Evolutionary conservation across 139 green algal genomes (phyloP), one percentile per base, ranked within the genome.

Genomic region (Tetraselmis chui): DNA sequence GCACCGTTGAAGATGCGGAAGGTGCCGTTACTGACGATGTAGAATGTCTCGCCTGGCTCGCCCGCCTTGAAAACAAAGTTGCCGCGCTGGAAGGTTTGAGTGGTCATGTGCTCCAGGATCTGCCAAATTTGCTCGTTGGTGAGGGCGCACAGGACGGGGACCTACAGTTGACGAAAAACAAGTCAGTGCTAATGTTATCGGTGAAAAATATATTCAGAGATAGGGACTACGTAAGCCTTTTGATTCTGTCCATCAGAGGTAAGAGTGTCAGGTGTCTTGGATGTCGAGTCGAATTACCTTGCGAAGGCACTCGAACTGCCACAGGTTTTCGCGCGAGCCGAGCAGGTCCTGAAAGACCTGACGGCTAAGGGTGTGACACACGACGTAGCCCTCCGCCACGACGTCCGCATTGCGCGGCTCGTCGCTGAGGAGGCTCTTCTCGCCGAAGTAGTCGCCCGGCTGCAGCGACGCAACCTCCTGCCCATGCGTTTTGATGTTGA

Each of bases 341-440:
- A 98, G 91, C 82, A 98, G 89, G n/a, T 91, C 86, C 30, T 94
- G 81, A 84, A 97, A 97, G 59, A 90, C 84, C 23, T 82, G 30
- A 2, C 86, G 79, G 0, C 59, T 80, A 76, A 96, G 88, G 1
- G 76, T 87, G 87, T 94, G 97, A 84, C 91, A 96, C 23, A 91
- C 80, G 77, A 94, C 81, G 23, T 88, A 85, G 0, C 79, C 84
- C 45, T 94, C 90, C 29, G 91, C 87, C 28, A 85, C 79, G 1
- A 83, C 87, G 29, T 78, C 83, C 11, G 83, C 83, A 67, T 67
- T 67, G 11, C 45, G 83, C 28, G 75, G 25, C 28, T 93, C 87
- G 28, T 88, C 87, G 29, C 83, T 84, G 32, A 96, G 80, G 29
- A 98, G 90, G 1, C 94, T 90, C 28, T 89, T 78, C 85, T 97